phyloP scores from a whole-genome alignment of 331 rosid species.

The Malus hybrid region DNA sequence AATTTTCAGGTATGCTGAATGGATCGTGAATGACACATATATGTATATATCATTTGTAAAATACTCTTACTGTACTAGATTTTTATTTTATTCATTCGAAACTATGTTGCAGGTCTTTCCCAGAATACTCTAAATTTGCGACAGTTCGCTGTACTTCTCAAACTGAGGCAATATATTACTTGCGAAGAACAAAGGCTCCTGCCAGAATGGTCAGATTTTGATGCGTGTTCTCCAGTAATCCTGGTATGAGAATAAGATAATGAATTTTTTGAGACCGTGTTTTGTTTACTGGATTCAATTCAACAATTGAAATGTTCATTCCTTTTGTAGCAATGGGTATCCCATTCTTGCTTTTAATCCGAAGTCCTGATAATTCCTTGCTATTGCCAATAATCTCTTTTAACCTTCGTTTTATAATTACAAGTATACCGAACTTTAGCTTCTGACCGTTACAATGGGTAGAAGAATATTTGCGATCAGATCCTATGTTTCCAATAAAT shows the following conservation, averaged over 20 bases:
- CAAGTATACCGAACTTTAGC: too few relatives aligned
- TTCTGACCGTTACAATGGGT: too few relatives aligned
- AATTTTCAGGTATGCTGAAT: constrained; percentile 37
- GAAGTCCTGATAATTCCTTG: too few relatives aligned
- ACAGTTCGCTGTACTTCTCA: constrained; percentile 43
- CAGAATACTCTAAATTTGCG: constrained; percentile 38
- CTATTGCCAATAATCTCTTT: too few relatives aligned
- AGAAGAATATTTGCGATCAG: too few relatives aligned
- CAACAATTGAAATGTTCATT: too few relatives aligned
- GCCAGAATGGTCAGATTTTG: constrained; percentile 45
- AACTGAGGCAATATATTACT: constrained; percentile 65
- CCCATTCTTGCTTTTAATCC: too few relatives aligned
- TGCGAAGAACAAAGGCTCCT: constrained; percentile 51
- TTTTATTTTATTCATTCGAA: not conserved
- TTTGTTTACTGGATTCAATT: not conserved
- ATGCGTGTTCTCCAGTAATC: constrained; percentile 59
- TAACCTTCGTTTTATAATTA: too few relatives aligned
- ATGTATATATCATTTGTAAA: not conserved
- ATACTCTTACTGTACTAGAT: not conserved
- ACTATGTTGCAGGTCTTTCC: constrained; percentile 35
- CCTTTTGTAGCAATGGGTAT: too few relatives aligned
- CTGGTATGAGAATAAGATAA: not conserved
- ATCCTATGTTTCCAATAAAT: too few relatives aligned
- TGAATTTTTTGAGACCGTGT: not conserved
- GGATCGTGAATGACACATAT: not conserved